Conservation (phyloP, 176 grass and related monocot genomes). For the Rhynchospora tenuis region DNA sequence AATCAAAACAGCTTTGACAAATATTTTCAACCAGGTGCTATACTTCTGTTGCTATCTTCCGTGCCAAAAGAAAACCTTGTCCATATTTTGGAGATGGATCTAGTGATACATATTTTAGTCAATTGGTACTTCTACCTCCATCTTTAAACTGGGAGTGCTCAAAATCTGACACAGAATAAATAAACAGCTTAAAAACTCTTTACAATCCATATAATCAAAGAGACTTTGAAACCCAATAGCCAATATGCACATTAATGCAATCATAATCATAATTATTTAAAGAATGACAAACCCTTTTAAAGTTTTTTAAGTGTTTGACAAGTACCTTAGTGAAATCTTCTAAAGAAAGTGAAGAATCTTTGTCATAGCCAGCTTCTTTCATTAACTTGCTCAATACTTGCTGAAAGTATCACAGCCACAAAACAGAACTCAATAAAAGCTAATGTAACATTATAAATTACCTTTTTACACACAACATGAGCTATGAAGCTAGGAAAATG, state of each 20-base stretch:
- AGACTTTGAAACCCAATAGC: slow-evolving; percentile 24
- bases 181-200: not conserved
- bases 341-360: slow-evolving; percentile 43
- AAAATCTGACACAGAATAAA: slow-evolving; percentile 13
- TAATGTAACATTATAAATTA: not conserved
- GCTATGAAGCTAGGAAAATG: not conserved
- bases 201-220: not conserved
- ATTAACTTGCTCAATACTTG: slow-evolving; percentile 58
- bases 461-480: not conserved
- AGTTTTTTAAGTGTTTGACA: not conserved
- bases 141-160: slow-evolving; percentile 42
- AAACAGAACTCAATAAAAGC: not conserved
- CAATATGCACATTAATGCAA: not conserved
- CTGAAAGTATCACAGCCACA: slow-evolving; percentile 21
- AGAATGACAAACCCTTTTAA: not conserved
- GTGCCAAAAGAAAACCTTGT: not conserved
- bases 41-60: not conserved
- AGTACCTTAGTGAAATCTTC: slow-evolving; percentile 75
- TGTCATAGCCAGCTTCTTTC: slow-evolving; percentile 65
- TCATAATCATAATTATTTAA: slow-evolving; percentile 27
- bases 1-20: slow-evolving; percentile 17
- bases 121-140: slow-evolving; percentile 66
- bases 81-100: not conserved
- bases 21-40: not conserved
- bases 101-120: slow-evolving; percentile 25